Conservation (phyloP, 371 early-diverging fungal species). For the Rhizopus delemar region DNA sequence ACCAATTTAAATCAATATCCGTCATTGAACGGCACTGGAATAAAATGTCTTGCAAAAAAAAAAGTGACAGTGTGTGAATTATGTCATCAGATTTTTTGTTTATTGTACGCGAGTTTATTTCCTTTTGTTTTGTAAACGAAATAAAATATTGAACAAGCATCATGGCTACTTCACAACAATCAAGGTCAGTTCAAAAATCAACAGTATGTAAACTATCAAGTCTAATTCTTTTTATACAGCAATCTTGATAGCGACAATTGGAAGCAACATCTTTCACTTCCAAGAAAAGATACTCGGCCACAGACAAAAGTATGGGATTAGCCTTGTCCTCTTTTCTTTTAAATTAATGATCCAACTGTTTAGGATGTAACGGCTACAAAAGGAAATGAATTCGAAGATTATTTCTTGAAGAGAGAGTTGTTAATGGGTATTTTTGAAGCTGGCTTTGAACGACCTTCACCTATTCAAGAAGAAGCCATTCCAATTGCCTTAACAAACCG, state of each 20-base stretch:
- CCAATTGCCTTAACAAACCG: constrained; percentile 95
- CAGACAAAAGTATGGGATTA: constrained; percentile 73
- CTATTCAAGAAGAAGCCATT: constrained; percentile 99
- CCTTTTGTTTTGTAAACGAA: no score
- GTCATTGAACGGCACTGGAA: no score
- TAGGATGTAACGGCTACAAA: constrained; percentile 93
- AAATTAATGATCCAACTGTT: not conserved
- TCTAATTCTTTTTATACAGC: not conserved
- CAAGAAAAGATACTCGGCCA: constrained; percentile 82
- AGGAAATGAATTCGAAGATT: constrained; percentile 98
- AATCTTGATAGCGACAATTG: constrained; percentile 71
- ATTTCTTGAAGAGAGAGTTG: constrained; percentile 93
- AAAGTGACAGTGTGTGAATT: no score
- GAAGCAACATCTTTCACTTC: constrained; percentile 75
- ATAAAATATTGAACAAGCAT: no score
- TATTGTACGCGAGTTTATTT: no score
- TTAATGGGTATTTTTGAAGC: constrained; percentile 98
- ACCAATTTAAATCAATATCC: no score
- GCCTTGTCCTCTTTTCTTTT: not conserved
- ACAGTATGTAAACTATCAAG: no score
- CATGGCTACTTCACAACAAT: no score
- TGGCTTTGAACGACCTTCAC: constrained; percentile 97
- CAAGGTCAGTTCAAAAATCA: no score
- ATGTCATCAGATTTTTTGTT: no score
- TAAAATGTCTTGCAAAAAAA: no score